Base-by-base conservation (phyloP, 768 basidiomycete genomes). In the Plicaturopsis crispa region DNA sequence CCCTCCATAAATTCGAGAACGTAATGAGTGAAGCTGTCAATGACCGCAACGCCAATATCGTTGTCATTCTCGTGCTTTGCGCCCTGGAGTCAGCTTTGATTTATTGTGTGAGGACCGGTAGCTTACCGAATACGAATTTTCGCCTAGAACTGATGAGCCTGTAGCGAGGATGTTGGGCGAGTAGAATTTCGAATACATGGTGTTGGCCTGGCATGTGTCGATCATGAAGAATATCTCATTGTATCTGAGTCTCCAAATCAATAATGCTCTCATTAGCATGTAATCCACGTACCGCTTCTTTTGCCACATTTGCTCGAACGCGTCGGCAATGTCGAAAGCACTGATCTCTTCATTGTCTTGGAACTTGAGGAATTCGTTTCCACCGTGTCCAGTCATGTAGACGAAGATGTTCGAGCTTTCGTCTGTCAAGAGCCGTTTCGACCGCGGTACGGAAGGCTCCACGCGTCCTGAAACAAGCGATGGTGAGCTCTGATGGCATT, bases 321-420 rank as follows among this genome's bases (percentile, higher is more conserved):
- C 93, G 55, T 98, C 94, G 0, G 94, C 94, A n/a, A 98, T 76
- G 55, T 98, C 96, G 41, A 86, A 90, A 0, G 94, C 91, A 42
- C 86, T 90, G 50, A 98, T 90, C 57, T 99, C 96, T 59, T 98
- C 96, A 56, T 87, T 92, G 55, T 99, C 96, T 55, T 99, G 96
- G 59, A 99, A 98, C 58, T 99, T 98, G 53, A 99, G 76, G 57
- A 98, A 99, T 59, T 96, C 96, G 51, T 94, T 86, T 1, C 96
- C 96, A 10, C 96, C 96, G 49, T 98, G 96, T 0, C 96, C 96
- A 0, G 96, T 94, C 89, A 98, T 87, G 60, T 96, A 98, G 14
- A 99, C 79, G 54, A 98, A 97, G 43, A 99, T 70, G 52, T 98
- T 98, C 5, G 87, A 91, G 20, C 78, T 68, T 40, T 89, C 84